These are phyloP conservation scores for Ogataea methanolica DNA, from an alignment of 805 yeast species.

Conservation along the genomic window DNA sequence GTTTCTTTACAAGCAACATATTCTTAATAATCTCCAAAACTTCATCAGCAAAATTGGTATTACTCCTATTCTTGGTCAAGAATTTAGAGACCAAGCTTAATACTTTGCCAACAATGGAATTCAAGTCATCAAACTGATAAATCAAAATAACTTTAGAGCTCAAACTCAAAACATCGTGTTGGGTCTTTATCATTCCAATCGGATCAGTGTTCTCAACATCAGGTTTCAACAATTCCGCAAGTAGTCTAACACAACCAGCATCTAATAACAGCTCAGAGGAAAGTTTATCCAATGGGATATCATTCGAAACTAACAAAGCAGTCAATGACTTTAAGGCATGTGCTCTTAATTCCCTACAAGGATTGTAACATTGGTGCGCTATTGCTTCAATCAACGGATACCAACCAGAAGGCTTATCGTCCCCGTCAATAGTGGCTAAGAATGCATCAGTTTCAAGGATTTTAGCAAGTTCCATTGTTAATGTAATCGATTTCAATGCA, in stretches of 20 bases:
- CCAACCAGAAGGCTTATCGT: slow-evolving; percentile 32
- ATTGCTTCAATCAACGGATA: slow-evolving; percentile 74
- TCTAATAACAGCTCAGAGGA: slow-evolving; percentile 59
- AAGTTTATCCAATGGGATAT: slow-evolving; percentile 32
- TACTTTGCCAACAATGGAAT: slow-evolving; percentile 22
- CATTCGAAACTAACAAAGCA: slow-evolving; percentile 38
- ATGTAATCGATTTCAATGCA: slow-evolving; percentile 56
- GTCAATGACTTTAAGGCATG: slow-evolving; percentile 63
- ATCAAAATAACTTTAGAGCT: slow-evolving; percentile 51
- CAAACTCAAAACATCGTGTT: slow-evolving; percentile 61
- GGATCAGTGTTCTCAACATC: slow-evolving; percentile 59
- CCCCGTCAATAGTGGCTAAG: slow-evolving; percentile 24
- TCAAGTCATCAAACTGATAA: slow-evolving; percentile 23
- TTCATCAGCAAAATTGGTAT: slow-evolving; percentile 27
- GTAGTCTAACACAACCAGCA: slow-evolving; percentile 68
- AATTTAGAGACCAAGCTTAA: slow-evolving; percentile 25
- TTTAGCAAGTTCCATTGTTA: slow-evolving; percentile 50
- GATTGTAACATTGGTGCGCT: slow-evolving; percentile 86
- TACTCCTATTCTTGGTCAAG: slow-evolving; percentile 18
- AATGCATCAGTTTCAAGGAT: slow-evolving; percentile 32
- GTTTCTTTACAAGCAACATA: slow-evolving; percentile 27
- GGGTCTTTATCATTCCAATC: slow-evolving; percentile 58
- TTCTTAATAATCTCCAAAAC: slow-evolving; percentile 30
- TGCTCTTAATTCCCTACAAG: slow-evolving; percentile 70
- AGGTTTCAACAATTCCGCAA: slow-evolving; percentile 61